phyloP scores from a whole-genome alignment of 1,284 basidiomycete species.

The Rhodofomes roseus region DNA sequence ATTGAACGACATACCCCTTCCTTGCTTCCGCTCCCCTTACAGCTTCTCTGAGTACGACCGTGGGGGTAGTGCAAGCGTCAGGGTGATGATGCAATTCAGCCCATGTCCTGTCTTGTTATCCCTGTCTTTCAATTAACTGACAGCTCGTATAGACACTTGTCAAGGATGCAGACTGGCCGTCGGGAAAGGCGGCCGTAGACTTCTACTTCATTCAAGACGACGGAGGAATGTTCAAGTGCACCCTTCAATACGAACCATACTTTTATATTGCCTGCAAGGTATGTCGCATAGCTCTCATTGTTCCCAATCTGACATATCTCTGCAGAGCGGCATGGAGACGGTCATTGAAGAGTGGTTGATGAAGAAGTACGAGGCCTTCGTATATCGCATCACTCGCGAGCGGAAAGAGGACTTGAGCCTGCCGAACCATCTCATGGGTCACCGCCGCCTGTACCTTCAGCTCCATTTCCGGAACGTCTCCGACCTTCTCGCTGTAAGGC shows the following conservation, averaged over 20 bases:
- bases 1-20: too few species aligned
- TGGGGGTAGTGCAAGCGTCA: too few species aligned
- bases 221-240: conserved; percentile 94
- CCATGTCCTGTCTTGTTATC: too few species aligned
- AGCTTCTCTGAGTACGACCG: too few species aligned
- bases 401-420: conserved; percentile 93
- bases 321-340: conserved; percentile 81
- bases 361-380: conserved; percentile 89
- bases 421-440: conserved; percentile 95
- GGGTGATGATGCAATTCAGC: too few species aligned
- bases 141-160: conserved; percentile 67
- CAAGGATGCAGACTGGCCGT: conserved; percentile 78
- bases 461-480: conserved; percentile 91
- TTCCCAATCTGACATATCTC: not conserved
- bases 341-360: conserved; percentile 94
- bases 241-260: conserved; percentile 92
- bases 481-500: conserved; percentile 84
- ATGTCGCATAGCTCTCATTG: conserved; percentile 17
- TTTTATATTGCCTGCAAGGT: conserved; percentile 92
- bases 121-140: too few species aligned
- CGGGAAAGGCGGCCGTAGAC: conserved; percentile 88
- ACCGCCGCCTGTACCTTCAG: conserved; percentile 85
- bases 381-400: conserved; percentile 76
- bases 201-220: conserved; percentile 99
- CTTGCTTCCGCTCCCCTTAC: too few species aligned